These are phyloP conservation scores for Ustilago curta DNA, from an alignment of 1,284 basidiomycete genomes.

Conservation along the genomic window DNA sequence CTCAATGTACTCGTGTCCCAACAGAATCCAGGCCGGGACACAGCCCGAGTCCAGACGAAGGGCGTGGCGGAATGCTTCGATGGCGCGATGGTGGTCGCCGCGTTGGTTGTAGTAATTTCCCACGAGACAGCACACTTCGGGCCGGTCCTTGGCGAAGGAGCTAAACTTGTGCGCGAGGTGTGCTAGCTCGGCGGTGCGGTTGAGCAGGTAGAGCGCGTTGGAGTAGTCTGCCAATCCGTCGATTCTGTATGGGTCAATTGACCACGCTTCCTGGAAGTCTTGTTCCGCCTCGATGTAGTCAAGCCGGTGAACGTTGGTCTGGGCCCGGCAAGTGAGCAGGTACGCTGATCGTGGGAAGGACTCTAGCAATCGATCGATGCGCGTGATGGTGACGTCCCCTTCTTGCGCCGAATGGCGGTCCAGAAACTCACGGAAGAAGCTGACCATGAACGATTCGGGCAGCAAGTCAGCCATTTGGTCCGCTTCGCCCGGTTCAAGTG, in stretches of 20 bases:
- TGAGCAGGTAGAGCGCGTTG: conserved; percentile 95
- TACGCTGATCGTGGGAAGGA: conserved; percentile 87
- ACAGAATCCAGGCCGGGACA: conserved; percentile 96
- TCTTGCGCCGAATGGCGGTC: conserved; percentile 80
- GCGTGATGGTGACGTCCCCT: conserved; percentile 46
- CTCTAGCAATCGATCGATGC: conserved; percentile 74
- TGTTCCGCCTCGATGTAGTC: conserved; percentile 62
- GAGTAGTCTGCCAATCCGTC: conserved; percentile 97
- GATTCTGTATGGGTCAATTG: conserved; percentile 85
- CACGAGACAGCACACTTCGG: conserved; percentile 88
- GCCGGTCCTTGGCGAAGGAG: conserved; percentile 56
- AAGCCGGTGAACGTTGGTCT: conserved; percentile 51
- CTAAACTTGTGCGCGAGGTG: conserved; percentile 80
- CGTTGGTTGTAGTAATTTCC: conserved; percentile 96
- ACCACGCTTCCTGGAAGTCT: conserved; percentile 59
- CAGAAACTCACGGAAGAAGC: conserved; percentile 89
- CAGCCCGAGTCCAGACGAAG: conserved; percentile 94
- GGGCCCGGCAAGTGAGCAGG: conserved; percentile 74
- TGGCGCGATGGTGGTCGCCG: conserved; percentile 92
- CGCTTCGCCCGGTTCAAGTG: conserved; percentile 51
- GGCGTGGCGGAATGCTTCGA: conserved; percentile 93
- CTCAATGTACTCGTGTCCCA: conserved; percentile 99
- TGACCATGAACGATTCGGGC: conserved; percentile 78
- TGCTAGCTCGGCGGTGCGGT: conserved; percentile 87
- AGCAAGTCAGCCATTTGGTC: conserved; percentile 74